These are phyloP conservation scores for Kurtzmaniella quercitrusa DNA, from an alignment of 1,139 yeast species.

Conservation along the genomic window DNA sequence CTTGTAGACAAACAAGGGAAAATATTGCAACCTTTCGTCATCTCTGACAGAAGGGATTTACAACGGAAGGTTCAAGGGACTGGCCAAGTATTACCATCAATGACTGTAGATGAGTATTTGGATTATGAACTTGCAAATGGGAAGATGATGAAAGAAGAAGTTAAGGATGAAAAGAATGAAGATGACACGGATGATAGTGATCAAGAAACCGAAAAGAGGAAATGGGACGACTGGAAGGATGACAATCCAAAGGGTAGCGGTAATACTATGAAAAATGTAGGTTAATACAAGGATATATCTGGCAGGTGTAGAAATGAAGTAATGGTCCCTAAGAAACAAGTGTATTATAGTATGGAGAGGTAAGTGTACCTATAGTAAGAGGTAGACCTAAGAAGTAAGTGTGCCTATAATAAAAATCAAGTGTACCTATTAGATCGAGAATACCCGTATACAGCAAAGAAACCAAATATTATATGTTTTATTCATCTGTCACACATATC, in stretches of 20 bases:
- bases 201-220: slow-evolving; percentile 55
- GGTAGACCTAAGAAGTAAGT: no score
- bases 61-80: slow-evolving; percentile 75
- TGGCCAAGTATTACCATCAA: slow-evolving; percentile 90
- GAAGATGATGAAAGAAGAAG: slow-evolving; percentile 60
- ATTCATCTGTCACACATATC: no score
- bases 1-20: slow-evolving; percentile 67
- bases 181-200: slow-evolving; percentile 30
- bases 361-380: no score
- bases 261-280: slow-evolving; percentile 73
- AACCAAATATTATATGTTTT: background rate
- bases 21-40: slow-evolving; percentile 79
- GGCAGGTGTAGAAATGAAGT: background rate
- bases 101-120: slow-evolving; percentile 89
- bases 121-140: slow-evolving; percentile 85
- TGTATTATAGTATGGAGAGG: no score
- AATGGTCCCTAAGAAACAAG: no score
- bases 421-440: no score
- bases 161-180: slow-evolving; percentile 20
- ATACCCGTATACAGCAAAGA: no score
- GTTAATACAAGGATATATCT: slow-evolving; percentile 30
- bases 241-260: slow-evolving; percentile 86
- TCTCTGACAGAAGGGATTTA: slow-evolving; percentile 55
- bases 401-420: no score
- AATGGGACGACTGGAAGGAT: slow-evolving; percentile 94